Evolutionary conservation across 164 flowering plant genomes (phyloP).

Genomic region (Umbellularia californica): DNA sequence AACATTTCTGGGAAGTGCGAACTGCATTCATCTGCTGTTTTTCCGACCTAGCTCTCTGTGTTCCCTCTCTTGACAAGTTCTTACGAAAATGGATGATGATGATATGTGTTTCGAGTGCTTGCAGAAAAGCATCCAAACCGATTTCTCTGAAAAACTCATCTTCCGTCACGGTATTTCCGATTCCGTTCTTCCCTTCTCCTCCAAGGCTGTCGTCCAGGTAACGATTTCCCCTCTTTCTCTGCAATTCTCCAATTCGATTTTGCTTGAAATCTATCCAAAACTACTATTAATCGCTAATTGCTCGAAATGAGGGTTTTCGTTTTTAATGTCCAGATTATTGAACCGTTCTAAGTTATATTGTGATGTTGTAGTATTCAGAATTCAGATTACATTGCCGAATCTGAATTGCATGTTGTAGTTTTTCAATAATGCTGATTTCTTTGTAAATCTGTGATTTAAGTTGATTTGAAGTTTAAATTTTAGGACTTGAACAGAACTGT

Average conservation of each 20-base stretch:
- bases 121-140: slow-evolving; percentile 44
- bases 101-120: slow-evolving; percentile 63
- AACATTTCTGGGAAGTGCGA: too few species aligned
- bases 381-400: neutral
- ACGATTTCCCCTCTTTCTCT: neutral
- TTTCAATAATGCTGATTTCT: neutral
- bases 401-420: neutral
- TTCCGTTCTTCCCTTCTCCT: slow-evolving; percentile 66
- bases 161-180: slow-evolving; percentile 64
- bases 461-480: too few species aligned
- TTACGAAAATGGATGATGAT: neutral
- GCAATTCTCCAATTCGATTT: neutral
- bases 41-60: too few species aligned
- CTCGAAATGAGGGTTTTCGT: neutral
- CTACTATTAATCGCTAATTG: neutral
- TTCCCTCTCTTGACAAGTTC: too few species aligned
- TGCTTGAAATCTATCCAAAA: neutral
- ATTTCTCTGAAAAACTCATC: slow-evolving; percentile 53
- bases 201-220: slow-evolving; percentile 76
- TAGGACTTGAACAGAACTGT: too few species aligned
- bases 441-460: too few species aligned
- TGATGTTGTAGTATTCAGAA: too few species aligned
- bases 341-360: neutral
- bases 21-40: too few species aligned
- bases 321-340: neutral